Conservation (phyloP, 2,329 filamentous ascomycete genomes). For the Falciphora oryzae region DNA sequence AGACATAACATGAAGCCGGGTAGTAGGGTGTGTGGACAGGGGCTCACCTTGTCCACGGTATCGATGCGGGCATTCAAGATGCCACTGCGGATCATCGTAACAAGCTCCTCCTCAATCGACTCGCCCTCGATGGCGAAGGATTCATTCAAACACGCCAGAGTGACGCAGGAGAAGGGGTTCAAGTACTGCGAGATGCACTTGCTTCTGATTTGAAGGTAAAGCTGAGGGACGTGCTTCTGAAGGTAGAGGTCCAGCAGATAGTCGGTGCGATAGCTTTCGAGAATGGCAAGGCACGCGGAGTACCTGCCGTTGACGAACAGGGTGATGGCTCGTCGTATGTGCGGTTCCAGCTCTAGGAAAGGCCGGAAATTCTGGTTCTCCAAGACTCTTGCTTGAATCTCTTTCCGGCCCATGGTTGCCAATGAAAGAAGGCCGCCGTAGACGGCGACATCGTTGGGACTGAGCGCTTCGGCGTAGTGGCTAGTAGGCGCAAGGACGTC, state of each 20-base stretch:
- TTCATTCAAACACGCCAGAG: constrained; percentile 68
- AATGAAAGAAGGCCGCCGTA: constrained; percentile 89
- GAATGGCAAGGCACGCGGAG: constrained; percentile 72
- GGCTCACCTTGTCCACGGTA: constrained; percentile 62
- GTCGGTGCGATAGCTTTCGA: constrained; percentile 76
- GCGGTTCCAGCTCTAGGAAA: constrained; percentile 88
- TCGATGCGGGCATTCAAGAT: constrained; percentile 77
- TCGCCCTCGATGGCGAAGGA: constrained; percentile 64
- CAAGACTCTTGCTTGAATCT: constrained; percentile 70
- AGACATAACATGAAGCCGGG: not conserved
- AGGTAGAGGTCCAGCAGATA: constrained; percentile 89
- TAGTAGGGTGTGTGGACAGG: not conserved
- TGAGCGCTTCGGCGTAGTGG: constrained; percentile 66
- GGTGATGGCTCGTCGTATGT: constrained; percentile 84
- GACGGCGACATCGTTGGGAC: constrained; percentile 81
- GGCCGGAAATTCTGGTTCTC: constrained; percentile 76
- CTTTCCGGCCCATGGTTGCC: constrained; percentile 76
- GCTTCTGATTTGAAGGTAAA: constrained; percentile 72
- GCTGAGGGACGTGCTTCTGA: constrained; percentile 60
- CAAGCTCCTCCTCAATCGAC: constrained; percentile 68
- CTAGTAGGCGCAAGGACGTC: constrained; percentile 43
- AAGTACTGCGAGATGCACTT: constrained; percentile 96
- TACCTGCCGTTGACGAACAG: constrained; percentile 91
- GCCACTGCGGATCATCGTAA: constrained; percentile 67
- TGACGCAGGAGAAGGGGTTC: constrained; percentile 82